Evolutionary conservation across 2,329 filamentous ascomycete genomes (phyloP).

Genomic region (Mycosphaerella sp.): DNA sequence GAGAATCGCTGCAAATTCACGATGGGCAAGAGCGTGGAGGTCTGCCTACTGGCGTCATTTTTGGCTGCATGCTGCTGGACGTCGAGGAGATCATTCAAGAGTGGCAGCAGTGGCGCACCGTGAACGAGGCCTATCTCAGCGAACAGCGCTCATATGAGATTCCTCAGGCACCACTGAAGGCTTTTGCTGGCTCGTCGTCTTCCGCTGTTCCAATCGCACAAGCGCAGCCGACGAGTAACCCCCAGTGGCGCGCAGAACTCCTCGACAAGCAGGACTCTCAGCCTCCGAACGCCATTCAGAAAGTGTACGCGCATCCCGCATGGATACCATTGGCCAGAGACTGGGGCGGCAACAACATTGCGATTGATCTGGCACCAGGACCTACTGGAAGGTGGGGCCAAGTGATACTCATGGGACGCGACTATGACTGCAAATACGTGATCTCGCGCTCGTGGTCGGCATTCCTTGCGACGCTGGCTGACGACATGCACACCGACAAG

Average conservation of each 20-base stretch:
- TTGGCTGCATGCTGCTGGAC: conserved; percentile 90
- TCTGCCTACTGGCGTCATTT: conserved; percentile 83
- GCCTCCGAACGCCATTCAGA: conserved; percentile 78
- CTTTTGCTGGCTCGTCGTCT: conserved; percentile 58
- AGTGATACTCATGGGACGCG: conserved; percentile 90
- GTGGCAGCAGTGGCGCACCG: conserved; percentile 92
- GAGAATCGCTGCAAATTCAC: conserved; percentile 83
- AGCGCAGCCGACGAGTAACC: conserved; percentile 33
- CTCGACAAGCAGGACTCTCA: conserved; percentile 80
- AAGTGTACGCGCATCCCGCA: conserved; percentile 83
- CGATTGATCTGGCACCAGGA: conserved; percentile 85
- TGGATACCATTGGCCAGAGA: conserved; percentile 97
- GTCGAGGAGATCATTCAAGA: conserved; percentile 98
- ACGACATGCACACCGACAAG: conserved; percentile 84
- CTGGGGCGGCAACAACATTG: conserved; percentile 98
- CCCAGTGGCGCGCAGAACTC: conserved; percentile 76
- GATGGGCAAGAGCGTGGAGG: conserved; percentile 97
- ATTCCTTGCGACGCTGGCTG: conserved; percentile 79
- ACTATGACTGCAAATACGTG: conserved; percentile 98
- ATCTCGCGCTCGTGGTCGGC: conserved; percentile 85
- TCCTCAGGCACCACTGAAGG: conserved; percentile 63
- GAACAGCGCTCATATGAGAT: conserved; percentile 48
- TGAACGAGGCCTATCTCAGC: conserved; percentile 82
- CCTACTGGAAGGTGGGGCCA: conserved; percentile 91
- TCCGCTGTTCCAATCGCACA: conserved; percentile 46